phyloP scores from a whole-genome alignment of 495 filamentous ascomycete genomes.

The Acidomyces sp. region DNA sequence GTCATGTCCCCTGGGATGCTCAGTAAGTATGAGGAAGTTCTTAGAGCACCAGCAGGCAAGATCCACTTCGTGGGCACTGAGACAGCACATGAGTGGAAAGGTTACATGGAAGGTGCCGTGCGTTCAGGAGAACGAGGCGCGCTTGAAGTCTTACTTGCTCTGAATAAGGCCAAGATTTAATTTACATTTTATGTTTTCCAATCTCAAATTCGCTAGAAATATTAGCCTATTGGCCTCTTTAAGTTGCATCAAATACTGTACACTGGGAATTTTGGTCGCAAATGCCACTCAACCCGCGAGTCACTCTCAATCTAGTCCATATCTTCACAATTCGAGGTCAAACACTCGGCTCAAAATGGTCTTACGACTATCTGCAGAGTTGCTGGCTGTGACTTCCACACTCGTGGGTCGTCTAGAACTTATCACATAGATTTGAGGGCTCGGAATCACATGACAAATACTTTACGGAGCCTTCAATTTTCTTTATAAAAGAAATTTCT shows the following conservation, averaged over 20 bases:
- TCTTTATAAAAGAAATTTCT: conserved; percentile 5
- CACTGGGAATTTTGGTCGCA: too few species aligned
- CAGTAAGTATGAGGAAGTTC: conserved; percentile 8
- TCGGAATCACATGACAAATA: conserved; percentile 1
- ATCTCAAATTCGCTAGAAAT: too few species aligned
- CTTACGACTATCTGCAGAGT: conserved; percentile 9
- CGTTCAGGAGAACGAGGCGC: conserved; percentile 22
- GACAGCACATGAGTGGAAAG: conserved; percentile 23
- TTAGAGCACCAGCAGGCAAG: conserved; percentile 16
- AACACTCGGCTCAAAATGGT: conserved; percentile 3
- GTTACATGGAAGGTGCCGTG: conserved; percentile 29
- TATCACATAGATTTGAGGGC: not conserved
- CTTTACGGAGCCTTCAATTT: conserved; percentile 12
- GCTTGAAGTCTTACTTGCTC: conserved; percentile 12
- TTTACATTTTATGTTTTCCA: too few species aligned
- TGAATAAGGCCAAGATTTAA: conserved; percentile 10
- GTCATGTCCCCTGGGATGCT: conserved; percentile 14
- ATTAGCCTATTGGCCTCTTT: too few species aligned
- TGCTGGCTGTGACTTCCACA: conserved; percentile 6
- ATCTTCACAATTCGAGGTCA: conserved; percentile 4
- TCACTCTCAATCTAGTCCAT: conserved; percentile 9
- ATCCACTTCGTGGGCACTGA: conserved; percentile 29
- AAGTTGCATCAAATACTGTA: too few species aligned
- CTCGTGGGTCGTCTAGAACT: conserved; percentile 3
- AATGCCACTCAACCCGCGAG: too few species aligned